These are phyloP conservation scores for Thelonectria discophora DNA, from an alignment of 2,329 filamentous ascomycete genomes.

Conservation along the genomic window DNA sequence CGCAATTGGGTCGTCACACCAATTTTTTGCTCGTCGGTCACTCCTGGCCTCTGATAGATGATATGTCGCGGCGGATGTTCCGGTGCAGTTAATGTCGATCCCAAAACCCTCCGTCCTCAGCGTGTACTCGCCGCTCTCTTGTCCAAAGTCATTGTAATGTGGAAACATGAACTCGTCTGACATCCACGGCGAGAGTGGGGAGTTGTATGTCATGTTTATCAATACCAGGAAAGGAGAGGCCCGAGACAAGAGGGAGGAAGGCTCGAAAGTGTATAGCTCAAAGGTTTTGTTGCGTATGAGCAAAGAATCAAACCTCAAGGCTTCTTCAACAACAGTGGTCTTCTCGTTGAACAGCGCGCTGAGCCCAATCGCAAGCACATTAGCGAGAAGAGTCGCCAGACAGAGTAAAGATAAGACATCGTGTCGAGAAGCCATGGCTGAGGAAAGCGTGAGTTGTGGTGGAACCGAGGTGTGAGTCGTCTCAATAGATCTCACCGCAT, in stretches of 20 bases:
- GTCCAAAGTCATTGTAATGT: background rate
- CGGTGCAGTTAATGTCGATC: slow-evolving; percentile 9
- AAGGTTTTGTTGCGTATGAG: no score
- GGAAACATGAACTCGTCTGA: slow-evolving; percentile 9
- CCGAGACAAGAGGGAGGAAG: no score
- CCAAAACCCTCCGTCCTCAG: slow-evolving; percentile 9
- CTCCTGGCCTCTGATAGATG: background rate
- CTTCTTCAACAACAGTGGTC: background rate
- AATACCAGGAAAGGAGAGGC: background rate
- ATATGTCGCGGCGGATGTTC: background rate
- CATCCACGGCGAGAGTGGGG: slow-evolving; percentile 5
- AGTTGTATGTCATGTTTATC: background rate
- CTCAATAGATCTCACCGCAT: background rate
- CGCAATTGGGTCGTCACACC: no score
- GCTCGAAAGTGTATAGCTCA: no score
- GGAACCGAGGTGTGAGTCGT: slow-evolving; percentile 11
- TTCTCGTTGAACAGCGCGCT: slow-evolving; percentile 15
- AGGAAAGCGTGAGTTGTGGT: slow-evolving; percentile 8
- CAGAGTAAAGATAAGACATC: background rate
- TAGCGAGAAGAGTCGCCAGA: slow-evolving; percentile 4
- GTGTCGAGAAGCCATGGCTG: background rate
- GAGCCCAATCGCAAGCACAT: slow-evolving; percentile 10
- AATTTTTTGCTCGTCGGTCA: no score
- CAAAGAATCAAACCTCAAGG: no score
- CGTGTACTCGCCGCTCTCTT: background rate